phyloP scores from a whole-genome alignment of 169 alveolate species.

The Miamiensis avidus region DNA sequence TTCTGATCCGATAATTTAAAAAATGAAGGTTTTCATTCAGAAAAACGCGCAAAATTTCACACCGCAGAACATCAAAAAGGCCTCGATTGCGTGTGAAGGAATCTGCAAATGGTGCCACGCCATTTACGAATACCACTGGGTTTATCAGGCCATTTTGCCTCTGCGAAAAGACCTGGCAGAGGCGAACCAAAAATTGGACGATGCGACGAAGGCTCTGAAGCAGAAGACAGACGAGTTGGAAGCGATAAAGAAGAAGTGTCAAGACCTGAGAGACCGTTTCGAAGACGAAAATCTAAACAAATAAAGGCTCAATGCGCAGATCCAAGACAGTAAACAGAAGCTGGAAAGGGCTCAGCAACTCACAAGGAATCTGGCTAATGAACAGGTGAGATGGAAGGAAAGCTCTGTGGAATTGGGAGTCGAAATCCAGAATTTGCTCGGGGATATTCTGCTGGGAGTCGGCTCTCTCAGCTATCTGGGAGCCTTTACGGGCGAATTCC shows the following conservation, averaged over 20 bases:
- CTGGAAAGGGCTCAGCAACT: slow-evolving; percentile 74
- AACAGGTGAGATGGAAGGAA: slow-evolving; percentile 77
- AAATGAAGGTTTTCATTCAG: slow-evolving; percentile 47
- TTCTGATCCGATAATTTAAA: slow-evolving; percentile 57
- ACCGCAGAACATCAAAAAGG: slow-evolving; percentile 61
- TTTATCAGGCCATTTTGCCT: slow-evolving; percentile 82
- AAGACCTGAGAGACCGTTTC: slow-evolving; percentile 61
- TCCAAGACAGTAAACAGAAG: slow-evolving; percentile 54
- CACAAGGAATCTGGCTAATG: slow-evolving; percentile 68
- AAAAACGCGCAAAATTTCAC: slow-evolving; percentile 58
- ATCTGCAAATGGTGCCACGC: slow-evolving; percentile 87
- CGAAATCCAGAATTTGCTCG: slow-evolving; percentile 58
- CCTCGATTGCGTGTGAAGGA: slow-evolving; percentile 80
- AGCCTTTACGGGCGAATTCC: slow-evolving; percentile 78
- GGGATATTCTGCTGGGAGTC: slow-evolving; percentile 87
- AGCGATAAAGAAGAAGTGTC: slow-evolving; percentile 46
- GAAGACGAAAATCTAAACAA: slow-evolving; percentile 52
- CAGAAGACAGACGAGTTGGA: slow-evolving; percentile 54
- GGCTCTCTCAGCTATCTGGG: slow-evolving; percentile 89
- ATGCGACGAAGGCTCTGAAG: slow-evolving; percentile 60
- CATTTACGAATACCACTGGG: slow-evolving; percentile 81
- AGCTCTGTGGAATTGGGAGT: slow-evolving; percentile 40
- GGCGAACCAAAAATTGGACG: slow-evolving; percentile 77
- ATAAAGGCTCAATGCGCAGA: slow-evolving; percentile 53
- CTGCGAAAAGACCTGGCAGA: slow-evolving; percentile 75